Evolutionary conservation across 495 filamentous ascomycete species (phyloP), one percentile per base, ranked within the genome.

Genomic region (Neurospora cerealis): DNA sequence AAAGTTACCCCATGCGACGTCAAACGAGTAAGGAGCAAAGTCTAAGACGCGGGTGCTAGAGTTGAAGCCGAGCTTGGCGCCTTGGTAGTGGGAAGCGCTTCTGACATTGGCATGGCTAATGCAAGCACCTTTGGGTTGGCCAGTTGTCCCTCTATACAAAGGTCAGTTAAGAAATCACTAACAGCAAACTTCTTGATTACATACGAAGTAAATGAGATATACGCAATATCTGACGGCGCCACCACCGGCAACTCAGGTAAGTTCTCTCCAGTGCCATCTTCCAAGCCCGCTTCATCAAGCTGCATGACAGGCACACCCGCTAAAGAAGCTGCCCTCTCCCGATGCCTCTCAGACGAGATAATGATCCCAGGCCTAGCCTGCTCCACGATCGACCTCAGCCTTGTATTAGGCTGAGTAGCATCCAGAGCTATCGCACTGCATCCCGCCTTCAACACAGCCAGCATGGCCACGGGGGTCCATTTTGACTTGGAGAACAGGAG

Each of bases 1-100:
- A 5, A 88, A 87, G 21, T 91, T 88, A 2, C 85, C 73, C 7
- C 89, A 77, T 48, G 84, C 85, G 17, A 85, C 83, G 72, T 92
- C 90, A 40, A 91, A 92, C 0, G 86, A 87, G 74, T 88, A 88
- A 34, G 87, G 85, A 4, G 89, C 86, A 71, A 88, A 91, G 72
- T 92, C 87, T 15, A 91, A 75, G 2, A 87, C 82, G 7, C 87
- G 76, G 10, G 84, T 84, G 1, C 71, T 70, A 7, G 42, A 9
- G 42, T 19, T 44, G 19, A 44, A 44, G 42, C 42, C 42, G 0
- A 44, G 19, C 7, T 44, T 44, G 42, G 42, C 42, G 42, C 42
- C 42, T 0, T 44, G 42, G 42, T 44, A 44, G 42, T 44, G 42
- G 19, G 19, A 44, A 10, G 42, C 42, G 42, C 42, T 44, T 44